Evolutionary conservation across 2,329 filamentous ascomycete species (phyloP).

Genomic region (Xylariaceae sp.): DNA sequence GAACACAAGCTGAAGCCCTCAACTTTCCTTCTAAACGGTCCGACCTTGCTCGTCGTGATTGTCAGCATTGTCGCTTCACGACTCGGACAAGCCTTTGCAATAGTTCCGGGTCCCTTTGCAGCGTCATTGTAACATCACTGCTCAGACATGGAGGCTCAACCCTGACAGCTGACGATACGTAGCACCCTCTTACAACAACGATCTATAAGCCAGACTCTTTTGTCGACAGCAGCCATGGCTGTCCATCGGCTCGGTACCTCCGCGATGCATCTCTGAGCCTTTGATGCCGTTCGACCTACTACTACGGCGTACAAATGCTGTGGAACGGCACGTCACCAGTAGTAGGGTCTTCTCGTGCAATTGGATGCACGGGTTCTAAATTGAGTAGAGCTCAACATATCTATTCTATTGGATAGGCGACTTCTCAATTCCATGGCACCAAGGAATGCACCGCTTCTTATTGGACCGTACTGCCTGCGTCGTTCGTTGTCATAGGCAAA

Average conservation of each 20-base stretch:
- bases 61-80: too few relatives aligned
- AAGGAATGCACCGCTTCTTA: too few relatives aligned
- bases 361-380: neutral
- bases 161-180: neutral
- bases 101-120: too few relatives aligned
- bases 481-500: neutral
- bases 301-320: neutral
- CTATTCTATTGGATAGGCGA: neutral
- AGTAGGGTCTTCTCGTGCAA: neutral
- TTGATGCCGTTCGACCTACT: neutral
- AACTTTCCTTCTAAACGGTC: too few relatives aligned
- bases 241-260: conserved; percentile 5
- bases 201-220: neutral
- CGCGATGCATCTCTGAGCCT: neutral
- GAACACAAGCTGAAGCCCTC: too few relatives aligned
- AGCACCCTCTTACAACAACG: neutral
- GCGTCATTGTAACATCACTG: too few relatives aligned
- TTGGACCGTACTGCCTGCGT: neutral
- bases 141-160: too few relatives aligned
- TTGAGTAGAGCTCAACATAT: neutral
- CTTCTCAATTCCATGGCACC: too few relatives aligned
- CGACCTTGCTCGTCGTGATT: too few relatives aligned
- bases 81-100: too few relatives aligned
- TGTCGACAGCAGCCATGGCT: neutral
- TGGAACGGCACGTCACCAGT: neutral